These are phyloP conservation scores for Orbilia brochopaga DNA, from an alignment of 2,329 filamentous ascomycete genomes.

Conservation along the genomic window DNA sequence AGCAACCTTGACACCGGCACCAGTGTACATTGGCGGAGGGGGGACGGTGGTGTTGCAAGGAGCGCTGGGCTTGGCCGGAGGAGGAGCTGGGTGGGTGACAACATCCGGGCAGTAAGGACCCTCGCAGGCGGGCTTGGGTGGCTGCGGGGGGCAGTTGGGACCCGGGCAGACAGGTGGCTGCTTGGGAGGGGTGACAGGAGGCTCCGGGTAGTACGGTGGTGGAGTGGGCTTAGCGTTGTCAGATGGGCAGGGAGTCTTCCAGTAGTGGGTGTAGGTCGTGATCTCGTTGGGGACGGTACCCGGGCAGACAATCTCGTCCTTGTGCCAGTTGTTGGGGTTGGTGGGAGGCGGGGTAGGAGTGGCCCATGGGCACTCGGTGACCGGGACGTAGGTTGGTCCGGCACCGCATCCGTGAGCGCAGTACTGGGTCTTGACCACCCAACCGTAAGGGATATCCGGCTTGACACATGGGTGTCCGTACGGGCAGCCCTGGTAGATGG, in stretches of 20 bases:
- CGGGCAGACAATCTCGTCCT: conserved; percentile 34
- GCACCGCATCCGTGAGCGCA: conserved; percentile 51
- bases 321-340: conserved; percentile 15
- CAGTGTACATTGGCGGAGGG: conserved; percentile 42
- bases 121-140: conserved; percentile 4
- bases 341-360: conserved; percentile 59
- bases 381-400: conserved; percentile 57
- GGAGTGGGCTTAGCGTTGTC: conserved; percentile 15
- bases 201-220: background rate
- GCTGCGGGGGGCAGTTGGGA: background rate
- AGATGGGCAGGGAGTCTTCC: no score
- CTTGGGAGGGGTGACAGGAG: background rate
- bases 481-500: conserved; percentile 42
- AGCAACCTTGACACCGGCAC: conserved; percentile 37
- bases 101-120: conserved; percentile 33
- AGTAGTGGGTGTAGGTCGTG: conserved; percentile 40
- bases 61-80: conserved; percentile 17
- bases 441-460: conserved; percentile 34
- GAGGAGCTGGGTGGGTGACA: conserved; percentile 18
- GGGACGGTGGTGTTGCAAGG: conserved; percentile 45
- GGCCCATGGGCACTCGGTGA: conserved; percentile 60
- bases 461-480: conserved; percentile 19
- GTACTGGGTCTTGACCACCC: conserved; percentile 44
- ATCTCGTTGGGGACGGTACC: background rate
- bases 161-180: conserved; percentile 1